phyloP scores from a whole-genome alignment of 176 grass and related monocot genomes.

The Triticum dicoccoides region DNA sequence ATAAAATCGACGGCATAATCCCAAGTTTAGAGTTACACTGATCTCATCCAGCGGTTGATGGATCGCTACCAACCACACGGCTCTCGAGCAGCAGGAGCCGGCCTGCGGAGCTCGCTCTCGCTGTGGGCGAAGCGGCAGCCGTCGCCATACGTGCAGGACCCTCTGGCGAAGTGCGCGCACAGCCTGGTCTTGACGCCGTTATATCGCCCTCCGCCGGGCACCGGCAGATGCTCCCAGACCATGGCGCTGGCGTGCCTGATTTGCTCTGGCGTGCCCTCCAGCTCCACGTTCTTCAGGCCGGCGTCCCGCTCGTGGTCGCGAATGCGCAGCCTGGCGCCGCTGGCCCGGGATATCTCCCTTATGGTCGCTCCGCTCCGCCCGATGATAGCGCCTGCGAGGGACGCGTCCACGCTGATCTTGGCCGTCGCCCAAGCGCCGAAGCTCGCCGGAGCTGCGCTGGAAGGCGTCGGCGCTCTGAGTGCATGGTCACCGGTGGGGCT shows the following conservation, averaged over 20 bases:
- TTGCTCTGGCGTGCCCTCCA: constrained; percentile 49
- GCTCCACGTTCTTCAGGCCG: constrained; percentile 76
- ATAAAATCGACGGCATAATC: too few relatives aligned
- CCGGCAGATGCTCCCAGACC: constrained; percentile 56
- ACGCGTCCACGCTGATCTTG: constrained; percentile 71
- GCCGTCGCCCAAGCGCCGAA: constrained; percentile 67
- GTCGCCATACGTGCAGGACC: constrained; percentile 53
- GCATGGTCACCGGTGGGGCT: background rate
- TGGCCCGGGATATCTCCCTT: constrained; percentile 67
- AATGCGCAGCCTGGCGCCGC: constrained; percentile 61
- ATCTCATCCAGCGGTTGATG: too few relatives aligned
- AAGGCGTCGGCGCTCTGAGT: constrained; percentile 3
- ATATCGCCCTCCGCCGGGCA: background rate
- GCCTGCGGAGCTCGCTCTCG: constrained; percentile 49
- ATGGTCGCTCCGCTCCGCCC: constrained; percentile 70
- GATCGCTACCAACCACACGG: background rate
- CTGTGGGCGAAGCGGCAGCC: constrained; percentile 72
- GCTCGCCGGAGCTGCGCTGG: constrained; percentile 35
- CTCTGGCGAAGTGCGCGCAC: constrained; percentile 66
- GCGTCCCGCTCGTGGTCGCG: constrained; percentile 66
- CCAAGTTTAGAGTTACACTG: too few relatives aligned
- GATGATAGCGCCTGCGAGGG: constrained; percentile 69
- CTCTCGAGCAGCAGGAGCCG: background rate
- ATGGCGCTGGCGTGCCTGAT: constrained; percentile 36
- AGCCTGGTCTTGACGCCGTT: constrained; percentile 76